Conservation (phyloP, 345 rosid species). For the Lepidium africanum region DNA sequence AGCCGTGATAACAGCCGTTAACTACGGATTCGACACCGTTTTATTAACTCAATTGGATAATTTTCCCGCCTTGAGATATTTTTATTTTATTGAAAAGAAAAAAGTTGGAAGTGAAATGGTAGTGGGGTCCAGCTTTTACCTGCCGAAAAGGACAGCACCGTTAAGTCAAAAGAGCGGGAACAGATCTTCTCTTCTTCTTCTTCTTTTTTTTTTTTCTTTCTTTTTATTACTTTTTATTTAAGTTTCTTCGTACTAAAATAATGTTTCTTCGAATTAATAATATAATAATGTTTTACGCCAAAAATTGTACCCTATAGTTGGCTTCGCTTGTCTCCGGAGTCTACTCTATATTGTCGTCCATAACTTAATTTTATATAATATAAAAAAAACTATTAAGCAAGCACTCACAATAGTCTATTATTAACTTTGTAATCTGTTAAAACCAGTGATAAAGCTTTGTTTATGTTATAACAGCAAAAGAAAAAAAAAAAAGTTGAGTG, state of each 20-base stretch:
- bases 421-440: neutral
- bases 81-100: neutral
- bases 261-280: neutral
- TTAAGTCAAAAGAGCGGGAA: slow-evolving; percentile 36
- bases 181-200: slow-evolving; percentile 20
- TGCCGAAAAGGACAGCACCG: slow-evolving; percentile 32
- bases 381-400: neutral
- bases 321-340: slow-evolving; percentile 23
- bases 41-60: slow-evolving; percentile 6
- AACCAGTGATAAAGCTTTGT: neutral
- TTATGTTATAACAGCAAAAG: neutral
- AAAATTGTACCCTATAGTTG: slow-evolving; percentile 20
- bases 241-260: no score
- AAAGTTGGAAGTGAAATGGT: neutral
- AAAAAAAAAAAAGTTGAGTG: neutral
- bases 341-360: slow-evolving; percentile 26
- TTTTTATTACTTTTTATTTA: no score
- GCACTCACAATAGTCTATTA: neutral
- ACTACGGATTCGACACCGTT: slow-evolving; percentile 16
- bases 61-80: slow-evolving; percentile 24
- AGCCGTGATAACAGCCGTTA: slow-evolving; percentile 16
- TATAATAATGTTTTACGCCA: neutral
- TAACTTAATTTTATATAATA: neutral
- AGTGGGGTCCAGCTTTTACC: slow-evolving; percentile 27
- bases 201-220: neutral